Evolutionary conservation across 192 early-diverging fungal genomes (phyloP).

Genomic region (Phycomyces nitens): DNA sequence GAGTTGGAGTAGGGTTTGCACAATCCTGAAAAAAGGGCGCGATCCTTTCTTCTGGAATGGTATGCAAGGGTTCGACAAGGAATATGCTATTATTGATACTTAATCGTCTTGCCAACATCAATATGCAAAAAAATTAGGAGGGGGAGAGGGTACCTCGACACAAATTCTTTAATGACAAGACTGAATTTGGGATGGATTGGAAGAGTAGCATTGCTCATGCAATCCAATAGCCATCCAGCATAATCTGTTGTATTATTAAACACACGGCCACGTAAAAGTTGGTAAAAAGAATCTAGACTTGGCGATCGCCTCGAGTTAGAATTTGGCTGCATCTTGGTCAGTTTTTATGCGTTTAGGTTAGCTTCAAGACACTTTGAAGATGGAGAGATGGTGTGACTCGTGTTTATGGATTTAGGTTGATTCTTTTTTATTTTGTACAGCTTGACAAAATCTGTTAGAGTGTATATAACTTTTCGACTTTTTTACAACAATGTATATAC

Average conservation of each 20-base stretch:
- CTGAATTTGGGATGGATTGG: conserved; percentile 30
- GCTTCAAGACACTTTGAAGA: too few species aligned
- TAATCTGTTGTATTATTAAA: conserved; percentile 27
- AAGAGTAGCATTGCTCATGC: conserved; percentile 25
- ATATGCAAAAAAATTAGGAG: background rate
- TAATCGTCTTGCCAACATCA: too few species aligned
- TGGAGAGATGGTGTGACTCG: too few species aligned
- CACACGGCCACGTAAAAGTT: conserved; percentile 29
- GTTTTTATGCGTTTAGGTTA: too few species aligned
- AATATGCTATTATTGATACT: conserved; percentile 8
- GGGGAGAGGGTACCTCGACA: conserved; percentile 23
- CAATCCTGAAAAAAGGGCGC: conserved; percentile 9
- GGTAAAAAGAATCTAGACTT: conserved; percentile 29
- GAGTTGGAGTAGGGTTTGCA: conserved; percentile 16
- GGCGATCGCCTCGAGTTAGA: background rate
- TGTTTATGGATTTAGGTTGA: too few species aligned
- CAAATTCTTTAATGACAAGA: conserved; percentile 34
- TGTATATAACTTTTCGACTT: too few species aligned
- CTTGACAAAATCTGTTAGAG: too few species aligned
- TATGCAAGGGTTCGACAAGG: conserved; percentile 12
- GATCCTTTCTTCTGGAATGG: conserved; percentile 27
- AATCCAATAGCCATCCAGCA: conserved; percentile 20
- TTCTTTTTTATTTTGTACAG: too few species aligned
- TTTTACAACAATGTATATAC: too few species aligned
- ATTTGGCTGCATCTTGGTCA: background rate